Percentiles rank a stretch among this genome's conserved stretches.
phyloP scores from a whole-genome alignment of 805 yeast species.

The Wilhelminamyces savonicus region DNA sequence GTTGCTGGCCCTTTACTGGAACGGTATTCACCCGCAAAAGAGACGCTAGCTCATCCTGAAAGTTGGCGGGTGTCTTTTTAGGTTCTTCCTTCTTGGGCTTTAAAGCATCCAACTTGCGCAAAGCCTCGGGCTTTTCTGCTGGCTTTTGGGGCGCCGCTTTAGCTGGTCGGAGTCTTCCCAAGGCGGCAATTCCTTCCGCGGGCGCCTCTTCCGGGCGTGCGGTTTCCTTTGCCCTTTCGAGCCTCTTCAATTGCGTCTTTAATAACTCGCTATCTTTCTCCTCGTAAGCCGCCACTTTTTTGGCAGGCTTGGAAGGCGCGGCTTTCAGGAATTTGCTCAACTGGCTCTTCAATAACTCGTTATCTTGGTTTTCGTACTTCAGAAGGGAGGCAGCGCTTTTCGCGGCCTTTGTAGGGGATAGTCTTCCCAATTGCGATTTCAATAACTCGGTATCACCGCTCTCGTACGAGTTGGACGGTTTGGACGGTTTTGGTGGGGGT shows the following conservation, averaged over 20 bases:
- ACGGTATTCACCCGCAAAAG: slow-evolving; percentile 23
- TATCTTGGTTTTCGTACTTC: slow-evolving; percentile 3
- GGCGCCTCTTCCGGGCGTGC: slow-evolving; percentile 3
- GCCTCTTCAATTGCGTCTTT: slow-evolving; percentile 17
- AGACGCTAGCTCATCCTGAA: slow-evolving; percentile 18
- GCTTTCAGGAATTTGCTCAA: slow-evolving; percentile 9
- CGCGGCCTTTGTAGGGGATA: slow-evolving; percentile 6
- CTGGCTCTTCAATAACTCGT: slow-evolving; percentile 10
- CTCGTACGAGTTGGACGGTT: slow-evolving; percentile 4
- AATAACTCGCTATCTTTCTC: slow-evolving; percentile 16
- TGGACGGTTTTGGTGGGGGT: background rate
- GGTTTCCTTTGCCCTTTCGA: slow-evolving; percentile 8
- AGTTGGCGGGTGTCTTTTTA: slow-evolving; percentile 4
- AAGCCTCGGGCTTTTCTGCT: slow-evolving; percentile 19
- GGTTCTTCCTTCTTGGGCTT: slow-evolving; percentile 1
- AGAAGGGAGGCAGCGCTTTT: too few relatives aligned
- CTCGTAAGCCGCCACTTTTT: slow-evolving; percentile 13
- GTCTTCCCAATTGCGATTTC: background rate
- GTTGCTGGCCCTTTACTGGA: slow-evolving; percentile 8
- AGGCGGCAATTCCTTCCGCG: slow-evolving; percentile 12
- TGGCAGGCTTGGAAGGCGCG: slow-evolving; percentile 6
- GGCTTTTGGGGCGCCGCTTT: slow-evolving; percentile 6
- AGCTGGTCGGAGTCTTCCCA: slow-evolving; percentile 9
- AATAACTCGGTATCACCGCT: slow-evolving; percentile 2
- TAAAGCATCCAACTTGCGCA: slow-evolving; percentile 10